A percentile compares a stretch with the other conserved stretches of the same genome.
Evolutionary conservation across 2,329 filamentous ascomycete genomes (phyloP).

Genomic region (Colletotrichum nymphaeae): DNA sequence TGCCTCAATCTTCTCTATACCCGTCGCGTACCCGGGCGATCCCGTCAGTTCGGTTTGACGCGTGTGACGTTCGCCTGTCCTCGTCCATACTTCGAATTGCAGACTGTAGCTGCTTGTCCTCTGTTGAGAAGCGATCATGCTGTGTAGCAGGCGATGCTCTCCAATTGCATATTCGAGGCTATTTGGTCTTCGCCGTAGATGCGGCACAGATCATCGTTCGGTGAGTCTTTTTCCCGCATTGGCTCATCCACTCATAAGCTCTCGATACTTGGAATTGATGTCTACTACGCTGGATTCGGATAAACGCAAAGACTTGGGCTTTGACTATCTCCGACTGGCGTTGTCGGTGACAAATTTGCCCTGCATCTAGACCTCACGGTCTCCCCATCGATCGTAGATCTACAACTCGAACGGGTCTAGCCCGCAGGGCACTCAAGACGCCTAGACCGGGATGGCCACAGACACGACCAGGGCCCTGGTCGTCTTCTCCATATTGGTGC

Average conservation of each 20-base stretch:
- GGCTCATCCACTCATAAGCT: background rate
- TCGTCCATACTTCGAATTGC: background rate
- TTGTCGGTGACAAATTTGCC: conserved; percentile 23
- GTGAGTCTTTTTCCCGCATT: conserved; percentile 11
- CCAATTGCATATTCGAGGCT: conserved; percentile 16
- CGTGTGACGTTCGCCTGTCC: background rate
- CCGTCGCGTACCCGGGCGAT: conserved; percentile 11
- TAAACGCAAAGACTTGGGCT: conserved; percentile 24
- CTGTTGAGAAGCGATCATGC: background rate
- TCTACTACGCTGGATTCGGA: conserved; percentile 25
- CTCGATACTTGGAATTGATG: background rate
- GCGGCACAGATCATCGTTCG: background rate
- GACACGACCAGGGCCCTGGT: conserved; percentile 26
- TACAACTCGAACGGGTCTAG: conserved; percentile 24
- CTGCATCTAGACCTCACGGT: conserved; percentile 29
- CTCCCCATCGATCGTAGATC: conserved; percentile 35
- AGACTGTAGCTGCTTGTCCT: background rate
- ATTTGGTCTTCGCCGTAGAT: background rate
- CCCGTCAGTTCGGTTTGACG: conserved; percentile 4
- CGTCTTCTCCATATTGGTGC: conserved; percentile 22
- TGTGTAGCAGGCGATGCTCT: background rate
- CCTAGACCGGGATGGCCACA: conserved; percentile 40
- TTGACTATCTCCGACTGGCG: conserved; percentile 7
- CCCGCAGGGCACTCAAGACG: conserved; percentile 28
- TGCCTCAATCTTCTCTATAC: background rate